Evolutionary conservation across 345 rosid genomes (phyloP).

Genomic region (Arabidopsis arenosa): DNA sequence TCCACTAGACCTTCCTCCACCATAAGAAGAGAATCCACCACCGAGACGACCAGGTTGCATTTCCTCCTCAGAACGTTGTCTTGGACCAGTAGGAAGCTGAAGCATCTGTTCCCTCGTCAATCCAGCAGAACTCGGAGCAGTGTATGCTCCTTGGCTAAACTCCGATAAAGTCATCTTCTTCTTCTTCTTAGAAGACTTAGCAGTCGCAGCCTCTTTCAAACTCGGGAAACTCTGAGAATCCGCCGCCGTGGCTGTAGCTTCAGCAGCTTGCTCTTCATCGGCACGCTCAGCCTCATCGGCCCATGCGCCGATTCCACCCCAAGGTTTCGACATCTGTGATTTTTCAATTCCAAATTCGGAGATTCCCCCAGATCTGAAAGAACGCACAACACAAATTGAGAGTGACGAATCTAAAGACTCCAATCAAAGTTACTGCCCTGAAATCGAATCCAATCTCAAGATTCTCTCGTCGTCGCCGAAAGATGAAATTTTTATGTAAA

Average conservation of each 20-base stretch:
- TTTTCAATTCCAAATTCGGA: constrained; percentile 23
- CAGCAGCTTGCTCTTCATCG: constrained; percentile 63
- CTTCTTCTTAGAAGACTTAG: constrained; percentile 82
- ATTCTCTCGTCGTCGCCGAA: constrained; percentile 22
- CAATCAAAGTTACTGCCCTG: constrained; percentile 52
- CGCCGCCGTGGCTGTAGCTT: constrained; percentile 39
- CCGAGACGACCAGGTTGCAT: constrained; percentile 81
- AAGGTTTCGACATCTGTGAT: constrained; percentile 62
- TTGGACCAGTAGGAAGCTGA: constrained; percentile 93
- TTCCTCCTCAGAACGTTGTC: constrained; percentile 87
- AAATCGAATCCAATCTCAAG: constrained; percentile 29
- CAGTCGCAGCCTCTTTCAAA: constrained; percentile 63
- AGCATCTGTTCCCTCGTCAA: constrained; percentile 81
- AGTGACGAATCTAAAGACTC: constrained; percentile 43
- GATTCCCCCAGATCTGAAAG: constrained; percentile 25
- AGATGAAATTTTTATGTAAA: constrained; percentile 21
- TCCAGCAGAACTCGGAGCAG: constrained; percentile 47
- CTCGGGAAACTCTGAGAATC: constrained; percentile 80
- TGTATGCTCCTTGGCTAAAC: constrained; percentile 49
- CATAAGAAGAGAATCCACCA: constrained; percentile 79
- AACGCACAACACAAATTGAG: constrained; percentile 6
- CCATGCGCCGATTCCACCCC: constrained; percentile 92
- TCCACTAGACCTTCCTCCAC: constrained; percentile 50
- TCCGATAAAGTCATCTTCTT: constrained; percentile 80
- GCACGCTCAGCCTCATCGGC: constrained; percentile 94